Evolutionary conservation across 2,329 filamentous ascomycete genomes (phyloP).

Genomic region (Neopestalotiopsis sp.): DNA sequence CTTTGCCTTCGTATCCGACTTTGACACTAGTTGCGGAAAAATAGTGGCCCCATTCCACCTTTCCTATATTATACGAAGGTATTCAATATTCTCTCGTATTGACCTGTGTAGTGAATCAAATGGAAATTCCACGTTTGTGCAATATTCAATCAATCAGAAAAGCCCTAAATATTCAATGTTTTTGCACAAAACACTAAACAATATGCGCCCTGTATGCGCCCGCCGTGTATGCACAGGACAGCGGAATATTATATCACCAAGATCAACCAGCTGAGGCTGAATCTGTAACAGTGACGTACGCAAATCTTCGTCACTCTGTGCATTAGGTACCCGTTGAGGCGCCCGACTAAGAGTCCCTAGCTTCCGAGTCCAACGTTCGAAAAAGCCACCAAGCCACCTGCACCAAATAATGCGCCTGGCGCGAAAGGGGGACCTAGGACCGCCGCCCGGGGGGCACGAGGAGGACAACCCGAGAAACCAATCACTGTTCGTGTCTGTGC

Average conservation of each 20-base stretch:
- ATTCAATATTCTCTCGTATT: neutral
- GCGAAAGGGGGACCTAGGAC: neutral
- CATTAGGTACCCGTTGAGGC: neutral
- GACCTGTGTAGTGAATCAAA: neutral
- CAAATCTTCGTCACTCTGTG: neutral
- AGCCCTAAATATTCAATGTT: neutral
- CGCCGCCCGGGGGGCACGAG: neutral
- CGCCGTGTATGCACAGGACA: neutral
- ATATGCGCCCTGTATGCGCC: neutral
- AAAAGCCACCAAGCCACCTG: neutral
- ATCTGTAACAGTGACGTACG: neutral
- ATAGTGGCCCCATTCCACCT: neutral
- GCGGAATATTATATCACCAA: neutral
- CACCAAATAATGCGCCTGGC: neutral
- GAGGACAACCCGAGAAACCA: too few relatives aligned
- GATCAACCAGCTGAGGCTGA: neutral
- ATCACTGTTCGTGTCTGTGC: too few relatives aligned
- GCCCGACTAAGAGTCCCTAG: neutral
- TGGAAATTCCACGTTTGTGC: neutral
- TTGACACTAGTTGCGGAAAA: neutral
- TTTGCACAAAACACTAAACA: neutral
- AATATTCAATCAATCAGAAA: neutral
- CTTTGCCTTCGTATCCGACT: neutral
- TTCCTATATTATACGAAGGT: neutral
- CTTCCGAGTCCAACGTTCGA: neutral